A percentile compares a stretch with the other conserved stretches of the same genome.
phyloP scores from a whole-genome alignment of 164 flowering plant genomes.

The Tetrastigma voinierianum region DNA sequence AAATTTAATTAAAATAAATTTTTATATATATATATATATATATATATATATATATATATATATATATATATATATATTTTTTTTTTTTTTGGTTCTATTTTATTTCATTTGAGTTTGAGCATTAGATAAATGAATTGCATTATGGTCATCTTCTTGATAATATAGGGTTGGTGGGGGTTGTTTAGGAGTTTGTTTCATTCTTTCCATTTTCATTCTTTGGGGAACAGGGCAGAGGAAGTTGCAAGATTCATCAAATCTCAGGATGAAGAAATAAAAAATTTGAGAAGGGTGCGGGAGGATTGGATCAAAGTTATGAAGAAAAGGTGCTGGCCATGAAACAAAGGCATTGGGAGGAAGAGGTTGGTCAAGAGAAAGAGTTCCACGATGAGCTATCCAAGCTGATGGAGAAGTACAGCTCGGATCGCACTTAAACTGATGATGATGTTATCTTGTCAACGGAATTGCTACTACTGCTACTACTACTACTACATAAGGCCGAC shows the following conservation, averaged over 20 bases:
- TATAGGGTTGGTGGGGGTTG: background rate
- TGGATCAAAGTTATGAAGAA: slow-evolving; percentile 42
- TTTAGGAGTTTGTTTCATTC: background rate
- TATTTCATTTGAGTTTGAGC: no score
- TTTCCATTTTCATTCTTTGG: background rate
- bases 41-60: no score
- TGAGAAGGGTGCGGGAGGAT: slow-evolving; percentile 48
- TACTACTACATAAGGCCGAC: no score
- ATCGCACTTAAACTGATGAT: background rate
- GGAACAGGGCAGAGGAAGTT: slow-evolving; percentile 42
- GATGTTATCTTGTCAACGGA: background rate
- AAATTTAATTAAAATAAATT: no score
- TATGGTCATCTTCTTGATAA: no score
- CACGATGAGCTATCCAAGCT: slow-evolving; percentile 40
- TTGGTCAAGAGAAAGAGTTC: slow-evolving; percentile 54
- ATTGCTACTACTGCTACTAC: no score
- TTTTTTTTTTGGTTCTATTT: no score
- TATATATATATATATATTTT: no score
- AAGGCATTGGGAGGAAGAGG: slow-evolving; percentile 48
- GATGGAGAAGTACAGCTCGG: slow-evolving; percentile 50
- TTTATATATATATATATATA: no score
- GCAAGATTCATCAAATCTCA: slow-evolving; percentile 43
- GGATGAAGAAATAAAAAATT: slow-evolving; percentile 54
- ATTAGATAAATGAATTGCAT: no score
- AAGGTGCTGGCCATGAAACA: slow-evolving; percentile 44